phyloP scores from a whole-genome alignment of 139 green algal genomes.

The Volvox africanus region DNA sequence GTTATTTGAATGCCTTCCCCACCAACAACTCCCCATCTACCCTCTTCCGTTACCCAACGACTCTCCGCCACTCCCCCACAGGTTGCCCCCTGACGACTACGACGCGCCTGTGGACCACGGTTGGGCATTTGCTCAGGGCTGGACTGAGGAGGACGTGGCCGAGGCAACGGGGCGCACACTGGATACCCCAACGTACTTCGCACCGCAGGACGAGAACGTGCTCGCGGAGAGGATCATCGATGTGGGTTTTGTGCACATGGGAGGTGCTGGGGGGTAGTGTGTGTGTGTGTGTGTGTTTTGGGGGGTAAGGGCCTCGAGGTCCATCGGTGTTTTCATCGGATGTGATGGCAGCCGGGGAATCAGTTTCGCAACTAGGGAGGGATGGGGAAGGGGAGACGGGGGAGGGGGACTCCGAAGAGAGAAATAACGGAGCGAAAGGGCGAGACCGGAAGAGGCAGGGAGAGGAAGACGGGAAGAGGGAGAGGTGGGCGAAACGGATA shows the following conservation, averaged over 20 bases:
- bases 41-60: too few relatives aligned
- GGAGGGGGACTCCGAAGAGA: not conserved
- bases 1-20: not conserved
- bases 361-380: too few relatives aligned
- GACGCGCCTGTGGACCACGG: slow-evolving; percentile 51
- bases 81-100: slow-evolving; percentile 52
- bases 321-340: too few relatives aligned
- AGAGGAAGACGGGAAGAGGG: not conserved
- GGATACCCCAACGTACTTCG: slow-evolving; percentile 27
- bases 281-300: too few relatives aligned
- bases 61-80: not conserved
- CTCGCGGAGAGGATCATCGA: not conserved
- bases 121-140: slow-evolving; percentile 45
- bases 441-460: not conserved
- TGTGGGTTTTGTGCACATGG: not conserved
- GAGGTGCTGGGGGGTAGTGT: too few relatives aligned
- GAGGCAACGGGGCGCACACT: slow-evolving; percentile 21
- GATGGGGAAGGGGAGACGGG: not conserved
- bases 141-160: slow-evolving; percentile 41
- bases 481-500: not conserved
- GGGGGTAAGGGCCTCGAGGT: too few relatives aligned
- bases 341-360: too few relatives aligned
- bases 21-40: not conserved
- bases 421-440: not conserved
- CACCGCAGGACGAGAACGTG: not conserved